These are phyloP conservation scores for Recurvomyces mirabilis DNA, from an alignment of 495 filamentous ascomycete genomes.

Conservation along the genomic window DNA sequence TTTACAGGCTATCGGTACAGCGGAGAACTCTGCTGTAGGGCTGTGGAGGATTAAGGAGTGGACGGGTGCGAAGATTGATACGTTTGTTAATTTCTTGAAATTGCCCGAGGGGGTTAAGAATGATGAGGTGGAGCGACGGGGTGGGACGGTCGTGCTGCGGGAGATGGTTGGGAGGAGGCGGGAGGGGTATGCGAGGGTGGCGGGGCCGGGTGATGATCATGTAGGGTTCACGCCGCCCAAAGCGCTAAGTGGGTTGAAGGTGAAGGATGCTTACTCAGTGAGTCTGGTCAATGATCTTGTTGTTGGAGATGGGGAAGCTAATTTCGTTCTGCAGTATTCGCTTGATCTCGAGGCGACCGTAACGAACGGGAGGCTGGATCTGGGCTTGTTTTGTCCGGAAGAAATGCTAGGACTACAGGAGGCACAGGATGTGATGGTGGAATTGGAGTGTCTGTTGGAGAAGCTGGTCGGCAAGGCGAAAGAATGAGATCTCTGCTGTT, in stretches of 20 bases:
- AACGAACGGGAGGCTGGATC: conserved; percentile 34
- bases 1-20: conserved; percentile 32
- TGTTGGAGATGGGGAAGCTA: neutral
- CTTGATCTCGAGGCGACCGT: conserved; percentile 46
- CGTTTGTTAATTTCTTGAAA: conserved; percentile 48
- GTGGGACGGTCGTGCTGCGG: neutral
- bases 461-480: neutral
- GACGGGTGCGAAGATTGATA: conserved; percentile 36
- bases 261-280: conserved; percentile 29
- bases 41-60: conserved; percentile 36
- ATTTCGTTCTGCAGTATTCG: conserved; percentile 32
- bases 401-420: conserved; percentile 28
- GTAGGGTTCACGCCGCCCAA: conserved; percentile 8
- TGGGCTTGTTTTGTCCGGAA: conserved; percentile 43
- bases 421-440: conserved; percentile 23
- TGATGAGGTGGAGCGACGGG: neutral
- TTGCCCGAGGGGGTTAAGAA: conserved; percentile 25
- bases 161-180: conserved; percentile 1
- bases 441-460: conserved; percentile 16
- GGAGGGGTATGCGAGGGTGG: neutral
- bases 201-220: conserved; percentile 5
- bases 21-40: conserved; percentile 31
- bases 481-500: neutral
- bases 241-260: conserved; percentile 17
- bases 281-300: conserved; percentile 9